Conservation (phyloP, 805 yeast species). For the Scheffersomyces ergatensis region DNA sequence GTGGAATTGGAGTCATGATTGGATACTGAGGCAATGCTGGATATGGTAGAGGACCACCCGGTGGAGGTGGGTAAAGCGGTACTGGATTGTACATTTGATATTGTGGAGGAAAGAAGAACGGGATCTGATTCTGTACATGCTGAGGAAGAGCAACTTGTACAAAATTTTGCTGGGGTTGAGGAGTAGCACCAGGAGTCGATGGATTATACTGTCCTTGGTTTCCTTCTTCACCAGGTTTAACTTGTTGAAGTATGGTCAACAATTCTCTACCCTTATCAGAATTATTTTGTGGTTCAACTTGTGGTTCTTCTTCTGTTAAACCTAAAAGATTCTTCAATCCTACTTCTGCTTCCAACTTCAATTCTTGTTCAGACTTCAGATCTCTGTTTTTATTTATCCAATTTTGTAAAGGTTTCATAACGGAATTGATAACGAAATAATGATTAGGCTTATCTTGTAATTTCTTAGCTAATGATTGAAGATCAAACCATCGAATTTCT, state of each 20-base stretch:
- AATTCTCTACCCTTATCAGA: constrained; percentile 77
- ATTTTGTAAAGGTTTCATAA: constrained; percentile 48
- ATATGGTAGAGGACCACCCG: neutral
- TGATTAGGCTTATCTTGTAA: constrained; percentile 33
- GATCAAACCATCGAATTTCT: constrained; percentile 74
- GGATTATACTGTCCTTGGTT: neutral
- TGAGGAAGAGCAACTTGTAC: constrained; percentile 26
- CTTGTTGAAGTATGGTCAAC: constrained; percentile 55
- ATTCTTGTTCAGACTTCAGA: constrained; percentile 50
- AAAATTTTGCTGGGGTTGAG: neutral
- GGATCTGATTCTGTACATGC: constrained; percentile 26
- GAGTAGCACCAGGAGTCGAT: neutral
- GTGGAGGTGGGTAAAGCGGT: neutral
- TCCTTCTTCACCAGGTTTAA: constrained; percentile 9
- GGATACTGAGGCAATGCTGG: constrained; percentile 5
- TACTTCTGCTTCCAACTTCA: constrained; percentile 61
- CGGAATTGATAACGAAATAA: constrained; percentile 46
- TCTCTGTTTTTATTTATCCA: constrained; percentile 58
- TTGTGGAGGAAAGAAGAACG: constrained; percentile 14
- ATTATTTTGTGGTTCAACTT: constrained; percentile 16
- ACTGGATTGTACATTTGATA: constrained; percentile 9
- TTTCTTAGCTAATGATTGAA: constrained; percentile 43
- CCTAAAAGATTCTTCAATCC: constrained; percentile 67
- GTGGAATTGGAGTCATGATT: constrained; percentile 4
- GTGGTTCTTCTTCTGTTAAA: constrained; percentile 34